phyloP scores from a whole-genome alignment of 2,329 filamentous ascomycete genomes.

The Neofusicoccum ribis region DNA sequence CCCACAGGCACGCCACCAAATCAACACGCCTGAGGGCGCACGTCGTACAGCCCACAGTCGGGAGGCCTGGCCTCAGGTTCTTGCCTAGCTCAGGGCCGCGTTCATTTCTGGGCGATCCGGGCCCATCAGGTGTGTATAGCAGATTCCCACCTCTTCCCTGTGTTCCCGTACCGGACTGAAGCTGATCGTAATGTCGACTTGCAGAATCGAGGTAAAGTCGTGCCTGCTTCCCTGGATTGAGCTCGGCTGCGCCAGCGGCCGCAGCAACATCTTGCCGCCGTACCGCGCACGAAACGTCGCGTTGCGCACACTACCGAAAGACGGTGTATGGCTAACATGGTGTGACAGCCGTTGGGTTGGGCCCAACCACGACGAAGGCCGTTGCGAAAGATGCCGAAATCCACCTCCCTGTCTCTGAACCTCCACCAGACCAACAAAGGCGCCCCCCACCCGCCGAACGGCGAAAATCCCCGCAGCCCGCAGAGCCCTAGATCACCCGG shows the following conservation, averaged over 20 bases:
- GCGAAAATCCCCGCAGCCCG: slow-evolving; percentile 29
- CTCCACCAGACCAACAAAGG: slow-evolving; percentile 27
- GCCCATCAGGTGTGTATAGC: slow-evolving; percentile 20
- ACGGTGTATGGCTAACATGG: slow-evolving; percentile 16
- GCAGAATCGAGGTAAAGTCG: slow-evolving; percentile 20
- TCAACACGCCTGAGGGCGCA: slow-evolving; percentile 13
- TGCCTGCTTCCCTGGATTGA: not conserved
- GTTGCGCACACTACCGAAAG: slow-evolving; percentile 12
- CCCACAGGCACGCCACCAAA: slow-evolving; percentile 18
- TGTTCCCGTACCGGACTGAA: slow-evolving; percentile 13
- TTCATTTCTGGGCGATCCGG: slow-evolving; percentile 18
- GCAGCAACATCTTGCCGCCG: not conserved
- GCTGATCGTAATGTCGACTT: slow-evolving; percentile 18
- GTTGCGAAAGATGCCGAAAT: slow-evolving; percentile 41
- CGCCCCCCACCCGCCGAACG: slow-evolving; percentile 31
- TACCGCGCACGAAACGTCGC: slow-evolving; percentile 9
- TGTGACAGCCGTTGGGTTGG: slow-evolving; percentile 21
- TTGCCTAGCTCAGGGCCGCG: slow-evolving; percentile 17
- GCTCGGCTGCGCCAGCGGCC: not conserved
- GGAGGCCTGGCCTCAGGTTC: slow-evolving; percentile 17
- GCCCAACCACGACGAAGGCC: slow-evolving; percentile 29
- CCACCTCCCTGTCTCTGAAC: slow-evolving; percentile 38
- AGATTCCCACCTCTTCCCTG: slow-evolving; percentile 1
- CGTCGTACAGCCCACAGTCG: slow-evolving; percentile 15
- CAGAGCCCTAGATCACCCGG: slow-evolving; percentile 33